Base-by-base conservation (phyloP, 2,329 filamentous ascomycete genomes). In the Septoria petroselini region DNA sequence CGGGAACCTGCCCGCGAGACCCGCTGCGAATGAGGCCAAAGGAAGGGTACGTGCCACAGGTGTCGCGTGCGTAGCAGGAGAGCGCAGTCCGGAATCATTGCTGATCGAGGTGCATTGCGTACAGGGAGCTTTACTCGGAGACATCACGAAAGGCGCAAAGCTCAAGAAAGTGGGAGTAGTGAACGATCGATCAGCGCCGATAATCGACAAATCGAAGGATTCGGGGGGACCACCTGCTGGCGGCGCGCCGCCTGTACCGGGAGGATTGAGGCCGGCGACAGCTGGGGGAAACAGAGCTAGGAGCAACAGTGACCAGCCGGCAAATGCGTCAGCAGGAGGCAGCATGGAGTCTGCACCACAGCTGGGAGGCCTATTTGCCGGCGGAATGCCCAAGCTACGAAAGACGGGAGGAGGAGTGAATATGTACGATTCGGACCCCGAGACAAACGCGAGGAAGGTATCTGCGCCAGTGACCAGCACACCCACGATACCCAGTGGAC, bases 311-410 rank as follows among this genome's bases (percentile, higher is more conserved):
- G 89, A 94, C 62, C 79, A 81, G 44, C 33, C 43, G n/a, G 43
- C 23, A 29, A 46, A 38, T 11, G 57, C 7, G 54, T 57, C 58
- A 41, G 62, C 63, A 45, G 75, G 76, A 40, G 72, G 73, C 55
- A 71, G 71, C 1, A 70, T 77, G 59, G 80, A 84, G 17, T 70
- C 81, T 15, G 81, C 88, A 40, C 89, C 90, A 8, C 91, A 96
- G 67, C 70, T 97, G 8, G 91, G 76, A 23, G 93, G 93, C 1
- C 70, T 98, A 19, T 95, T 98, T 65, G 89, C 88, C 1, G 91
- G 89, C 29, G 93, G 91, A 30, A 97, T 97, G 81, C 93, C 93
- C 2, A 97, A 96, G 73, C 69, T 98, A 64, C 87, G 88, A 68
- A 96, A 94, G 74, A 62, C 54, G 7, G 80, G 84, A 2, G 86